Conservation (phyloP, 2,329 filamentous ascomycete genomes). For the Fusarium penzigii region DNA sequence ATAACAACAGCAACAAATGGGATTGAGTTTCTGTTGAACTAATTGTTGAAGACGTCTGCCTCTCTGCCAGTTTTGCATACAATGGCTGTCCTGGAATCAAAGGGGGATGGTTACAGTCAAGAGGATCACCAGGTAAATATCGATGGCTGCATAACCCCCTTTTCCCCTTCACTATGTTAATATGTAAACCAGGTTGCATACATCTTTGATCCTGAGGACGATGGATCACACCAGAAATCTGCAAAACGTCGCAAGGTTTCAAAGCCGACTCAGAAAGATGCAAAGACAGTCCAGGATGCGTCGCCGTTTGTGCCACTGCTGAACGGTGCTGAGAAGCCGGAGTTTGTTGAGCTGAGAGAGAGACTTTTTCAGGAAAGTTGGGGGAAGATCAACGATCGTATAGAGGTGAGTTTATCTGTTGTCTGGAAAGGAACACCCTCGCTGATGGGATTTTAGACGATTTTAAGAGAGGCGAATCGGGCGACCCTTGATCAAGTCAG, state of each 20-base stretch:
- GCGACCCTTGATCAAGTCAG: slow-evolving; percentile 61
- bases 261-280: slow-evolving; percentile 35
- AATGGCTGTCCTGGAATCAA: slow-evolving; percentile 19
- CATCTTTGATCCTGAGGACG: slow-evolving; percentile 57
- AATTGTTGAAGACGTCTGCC: not conserved
- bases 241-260: slow-evolving; percentile 59
- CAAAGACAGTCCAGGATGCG: slow-evolving; percentile 11
- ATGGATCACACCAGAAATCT: slow-evolving; percentile 40
- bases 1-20: not conserved
- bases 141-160: not conserved
- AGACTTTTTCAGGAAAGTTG: slow-evolving; percentile 64
- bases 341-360: slow-evolving; percentile 55
- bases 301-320: slow-evolving; percentile 54
- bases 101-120: slow-evolving; percentile 34
- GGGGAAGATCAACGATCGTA: slow-evolving; percentile 62
- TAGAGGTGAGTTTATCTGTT: slow-evolving; percentile 45
- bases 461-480: slow-evolving; percentile 61
- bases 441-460: slow-evolving; percentile 41
- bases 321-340: slow-evolving; percentile 52
- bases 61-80: slow-evolving; percentile 16
- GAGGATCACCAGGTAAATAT: slow-evolving; percentile 47
- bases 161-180: slow-evolving; percentile 13
- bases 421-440: slow-evolving; percentile 21
- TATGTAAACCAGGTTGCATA: slow-evolving; percentile 54
- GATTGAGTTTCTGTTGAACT: too few species aligned